Conservation (phyloP, 2,329 filamentous ascomycete genomes). For the Aspergillus latus region DNA sequence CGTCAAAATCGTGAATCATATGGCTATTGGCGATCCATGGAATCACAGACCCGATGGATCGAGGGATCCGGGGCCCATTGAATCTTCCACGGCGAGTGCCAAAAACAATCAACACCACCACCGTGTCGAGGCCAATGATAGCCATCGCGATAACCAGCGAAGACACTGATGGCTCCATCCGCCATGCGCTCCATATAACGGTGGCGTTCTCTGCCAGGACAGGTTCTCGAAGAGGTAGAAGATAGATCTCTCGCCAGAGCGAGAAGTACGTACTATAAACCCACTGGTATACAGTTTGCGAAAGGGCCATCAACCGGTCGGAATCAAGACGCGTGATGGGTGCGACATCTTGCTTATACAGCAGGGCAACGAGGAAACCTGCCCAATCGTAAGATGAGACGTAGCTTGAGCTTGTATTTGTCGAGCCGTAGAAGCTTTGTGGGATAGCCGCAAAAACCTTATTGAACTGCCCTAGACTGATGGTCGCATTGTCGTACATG, state of each 20-base stretch:
- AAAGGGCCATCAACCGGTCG: conserved; percentile 24
- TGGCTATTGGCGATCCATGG: conserved; percentile 37
- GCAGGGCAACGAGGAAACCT: conserved; percentile 34
- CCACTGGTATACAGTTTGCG: conserved; percentile 35
- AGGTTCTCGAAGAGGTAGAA: conserved; percentile 25
- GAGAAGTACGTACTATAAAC: conserved; percentile 39
- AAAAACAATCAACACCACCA: conserved; percentile 35
- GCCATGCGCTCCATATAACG: conserved; percentile 32
- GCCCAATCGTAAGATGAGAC: conserved; percentile 38
- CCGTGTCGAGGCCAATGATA: conserved; percentile 33
- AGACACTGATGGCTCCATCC: conserved; percentile 32
- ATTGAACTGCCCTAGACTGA: conserved; percentile 38
- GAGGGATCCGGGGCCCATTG: conserved; percentile 34
- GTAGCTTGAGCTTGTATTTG: conserved; percentile 24
- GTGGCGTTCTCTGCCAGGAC: conserved; percentile 26
- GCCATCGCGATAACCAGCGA: conserved; percentile 30
- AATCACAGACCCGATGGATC: conserved; percentile 35
- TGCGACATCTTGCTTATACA: conserved; percentile 30
- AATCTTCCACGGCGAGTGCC: conserved; percentile 35
- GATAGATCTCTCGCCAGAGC: conserved; percentile 35
- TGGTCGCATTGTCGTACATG: conserved; percentile 36
- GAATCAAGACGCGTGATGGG: conserved; percentile 28
- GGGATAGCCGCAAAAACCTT: conserved; percentile 38
- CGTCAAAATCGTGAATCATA: conserved; percentile 33
- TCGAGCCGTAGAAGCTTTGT: conserved; percentile 30